Percentiles rank a stretch among this genome's conserved stretches.
phyloP scores from a whole-genome alignment of 768 basidiomycete species.

The Serpula lacrymans region DNA sequence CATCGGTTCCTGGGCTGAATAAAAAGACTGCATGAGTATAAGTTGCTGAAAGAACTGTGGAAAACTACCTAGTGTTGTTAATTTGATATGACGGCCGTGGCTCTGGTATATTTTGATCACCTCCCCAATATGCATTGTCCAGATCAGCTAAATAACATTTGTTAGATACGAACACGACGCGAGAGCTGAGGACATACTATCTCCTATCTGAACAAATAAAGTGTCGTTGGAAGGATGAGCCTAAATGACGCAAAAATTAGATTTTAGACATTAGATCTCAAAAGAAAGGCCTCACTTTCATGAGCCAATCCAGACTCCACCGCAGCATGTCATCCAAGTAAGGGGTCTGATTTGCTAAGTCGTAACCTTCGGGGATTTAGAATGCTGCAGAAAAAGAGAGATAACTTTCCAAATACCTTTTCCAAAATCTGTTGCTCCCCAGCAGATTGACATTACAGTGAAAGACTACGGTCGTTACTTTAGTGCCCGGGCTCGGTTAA shows the following conservation, averaged over 20 bases:
- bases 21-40: neutral
- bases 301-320: constrained; percentile 91
- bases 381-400: neutral
- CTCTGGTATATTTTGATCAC: constrained; percentile 71
- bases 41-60: neutral
- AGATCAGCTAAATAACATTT: constrained; percentile 39
- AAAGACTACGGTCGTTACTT: too few relatives aligned
- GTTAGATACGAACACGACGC: constrained; percentile 4
- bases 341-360: constrained; percentile 78
- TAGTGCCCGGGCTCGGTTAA: too few relatives aligned
- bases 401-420: constrained; percentile 43
- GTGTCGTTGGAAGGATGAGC: constrained; percentile 74
- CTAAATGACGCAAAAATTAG: constrained; percentile 32
- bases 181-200: constrained; percentile 40
- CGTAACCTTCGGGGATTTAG: constrained; percentile 50
- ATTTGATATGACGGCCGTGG: constrained; percentile 77
- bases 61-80: constrained; percentile 53
- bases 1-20: constrained; percentile 80
- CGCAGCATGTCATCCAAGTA: constrained; percentile 91
- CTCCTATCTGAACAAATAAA: constrained; percentile 75
- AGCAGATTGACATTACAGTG: constrained; percentile 80
- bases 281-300: constrained; percentile 54
- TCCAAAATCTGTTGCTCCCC: constrained; percentile 86
- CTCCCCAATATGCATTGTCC: constrained; percentile 88
- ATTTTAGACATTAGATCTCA: neutral